Evolutionary conservation across 1,284 basidiomycete genomes (phyloP).

Genomic region (Heterobasidion irregulare): DNA sequence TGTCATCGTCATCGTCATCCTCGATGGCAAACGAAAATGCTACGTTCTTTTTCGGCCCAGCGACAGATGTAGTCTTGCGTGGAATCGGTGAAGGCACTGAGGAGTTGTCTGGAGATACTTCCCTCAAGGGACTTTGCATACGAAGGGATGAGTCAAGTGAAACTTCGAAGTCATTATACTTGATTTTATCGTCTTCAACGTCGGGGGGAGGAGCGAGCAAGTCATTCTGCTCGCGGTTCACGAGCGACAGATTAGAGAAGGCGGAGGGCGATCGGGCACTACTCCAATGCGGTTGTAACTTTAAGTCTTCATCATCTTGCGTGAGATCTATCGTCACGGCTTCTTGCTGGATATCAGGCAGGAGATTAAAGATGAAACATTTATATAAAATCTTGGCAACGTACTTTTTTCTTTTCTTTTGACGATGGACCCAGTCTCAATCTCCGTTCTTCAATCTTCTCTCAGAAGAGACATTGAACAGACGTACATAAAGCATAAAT

Average conservation of each 20-base stretch:
- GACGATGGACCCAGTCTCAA: too few relatives aligned
- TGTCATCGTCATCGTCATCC: not conserved
- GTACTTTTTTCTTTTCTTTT: too few relatives aligned
- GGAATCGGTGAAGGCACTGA: not conserved
- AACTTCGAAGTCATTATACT: not conserved
- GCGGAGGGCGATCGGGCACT: not conserved
- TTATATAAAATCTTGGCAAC: too few relatives aligned
- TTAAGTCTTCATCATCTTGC: not conserved
- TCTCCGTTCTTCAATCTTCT: too few relatives aligned
- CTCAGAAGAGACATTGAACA: too few relatives aligned
- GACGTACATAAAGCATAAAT: too few relatives aligned
- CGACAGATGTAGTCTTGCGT: not conserved
- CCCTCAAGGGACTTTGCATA: not conserved
- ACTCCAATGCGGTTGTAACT: not conserved
- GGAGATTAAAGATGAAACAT: not conserved
- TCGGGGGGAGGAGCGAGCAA: not conserved
- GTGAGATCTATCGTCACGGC: not conserved
- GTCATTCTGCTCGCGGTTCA: not conserved
- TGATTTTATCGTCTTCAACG: not conserved
- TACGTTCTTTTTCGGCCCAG: not conserved
- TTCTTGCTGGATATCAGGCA: not conserved
- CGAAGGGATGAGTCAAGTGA: not conserved
- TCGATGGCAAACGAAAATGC: not conserved
- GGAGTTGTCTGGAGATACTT: not conserved
- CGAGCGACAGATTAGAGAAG: not conserved